Percentiles rank a stretch among this genome's conserved stretches.
These are phyloP conservation scores for Fusarium miscanthi DNA, from an alignment of 2,329 filamentous ascomycete genomes.

Conservation along the genomic window DNA sequence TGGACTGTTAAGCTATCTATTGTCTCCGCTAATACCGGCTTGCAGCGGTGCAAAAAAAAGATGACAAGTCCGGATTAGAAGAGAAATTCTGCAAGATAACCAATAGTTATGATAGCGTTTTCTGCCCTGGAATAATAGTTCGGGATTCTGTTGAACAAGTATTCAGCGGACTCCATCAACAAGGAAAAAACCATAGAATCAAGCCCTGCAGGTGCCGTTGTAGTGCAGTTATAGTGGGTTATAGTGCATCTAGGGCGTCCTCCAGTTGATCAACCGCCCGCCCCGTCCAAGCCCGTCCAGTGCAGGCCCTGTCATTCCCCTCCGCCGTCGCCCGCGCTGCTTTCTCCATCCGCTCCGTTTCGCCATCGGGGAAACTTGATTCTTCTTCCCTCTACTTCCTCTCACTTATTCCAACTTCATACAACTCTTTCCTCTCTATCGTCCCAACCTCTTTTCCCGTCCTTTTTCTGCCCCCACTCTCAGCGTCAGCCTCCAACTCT, in stretches of 20 bases:
- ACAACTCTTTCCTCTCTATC: constrained; percentile 10
- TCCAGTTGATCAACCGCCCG: constrained; percentile 16
- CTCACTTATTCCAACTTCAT: constrained; percentile 24
- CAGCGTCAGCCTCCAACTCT: constrained; percentile 15
- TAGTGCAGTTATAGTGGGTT: constrained; percentile 4
- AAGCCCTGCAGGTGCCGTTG: constrained; percentile 23
- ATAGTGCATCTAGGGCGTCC: not conserved
- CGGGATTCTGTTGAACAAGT: constrained; percentile 1
- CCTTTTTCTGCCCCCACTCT: constrained; percentile 11
- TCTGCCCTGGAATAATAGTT: constrained; percentile 1
- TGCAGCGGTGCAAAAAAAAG: constrained; percentile 33
- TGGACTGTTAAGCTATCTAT: constrained; percentile 13
- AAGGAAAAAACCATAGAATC: constrained; percentile 19
- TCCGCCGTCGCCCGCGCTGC: constrained; percentile 27
- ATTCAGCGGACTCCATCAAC: constrained; percentile 19
- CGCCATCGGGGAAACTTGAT: constrained; percentile 41
- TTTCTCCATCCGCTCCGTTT: constrained; percentile 34
- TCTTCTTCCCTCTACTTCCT: constrained; percentile 30
- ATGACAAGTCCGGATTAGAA: not conserved
- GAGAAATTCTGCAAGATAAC: constrained; percentile 6
- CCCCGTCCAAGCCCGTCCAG: not conserved
- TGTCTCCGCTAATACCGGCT: constrained; percentile 34
- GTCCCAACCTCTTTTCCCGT: constrained; percentile 8
- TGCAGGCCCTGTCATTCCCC: constrained; percentile 18
- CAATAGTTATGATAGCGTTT: not conserved